phyloP scores from a whole-genome alignment of 1,284 basidiomycete species.

The Nidula niveotomentosa region DNA sequence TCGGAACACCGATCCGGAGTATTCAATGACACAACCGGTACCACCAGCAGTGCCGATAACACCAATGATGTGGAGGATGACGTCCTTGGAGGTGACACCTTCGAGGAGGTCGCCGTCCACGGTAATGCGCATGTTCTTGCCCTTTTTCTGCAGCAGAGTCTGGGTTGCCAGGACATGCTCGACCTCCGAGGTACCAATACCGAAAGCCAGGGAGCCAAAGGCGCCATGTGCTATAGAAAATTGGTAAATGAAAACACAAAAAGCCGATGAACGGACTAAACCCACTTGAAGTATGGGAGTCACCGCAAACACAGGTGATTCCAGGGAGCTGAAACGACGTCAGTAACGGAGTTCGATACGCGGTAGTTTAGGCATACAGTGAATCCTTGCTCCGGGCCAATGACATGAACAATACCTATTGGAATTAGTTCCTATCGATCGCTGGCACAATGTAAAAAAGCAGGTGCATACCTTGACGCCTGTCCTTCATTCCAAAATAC shows the following conservation, averaged over 20 bases:
- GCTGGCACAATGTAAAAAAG: too few species aligned
- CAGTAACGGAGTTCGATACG: constrained; percentile 4
- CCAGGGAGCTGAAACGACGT: constrained; percentile 73
- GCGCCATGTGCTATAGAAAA: constrained; percentile 80
- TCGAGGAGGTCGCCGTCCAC: constrained; percentile 86
- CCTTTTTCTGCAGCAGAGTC: constrained; percentile 89
- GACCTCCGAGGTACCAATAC: constrained; percentile 96
- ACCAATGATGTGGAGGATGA: constrained; percentile 94
- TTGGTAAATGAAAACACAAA: not conserved
- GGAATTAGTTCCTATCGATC: constrained; percentile 4
- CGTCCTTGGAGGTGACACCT: constrained; percentile 94
- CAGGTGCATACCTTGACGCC: constrained; percentile 70
- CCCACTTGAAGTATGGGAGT: constrained; percentile 91
- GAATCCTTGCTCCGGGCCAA: constrained; percentile 96
- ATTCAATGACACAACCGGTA: constrained; percentile 93
- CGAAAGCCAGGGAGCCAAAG: constrained; percentile 94
- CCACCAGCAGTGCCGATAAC: constrained; percentile 94
- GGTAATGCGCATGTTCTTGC: constrained; percentile 94
- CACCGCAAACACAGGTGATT: constrained; percentile 95
- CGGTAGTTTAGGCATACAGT: constrained; percentile 50
- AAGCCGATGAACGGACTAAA: constrained; percentile 8
- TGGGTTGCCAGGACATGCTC: constrained; percentile 98
- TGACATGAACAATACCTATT: constrained; percentile 91
- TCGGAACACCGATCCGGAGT: constrained; percentile 90
- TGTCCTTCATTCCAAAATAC: constrained; percentile 93